A percentile compares a stretch with the other conserved stretches of the same genome.
Evolutionary conservation across 352 stramenopile genomes (phyloP).

Genomic region (Globisporangium nodosum): DNA sequence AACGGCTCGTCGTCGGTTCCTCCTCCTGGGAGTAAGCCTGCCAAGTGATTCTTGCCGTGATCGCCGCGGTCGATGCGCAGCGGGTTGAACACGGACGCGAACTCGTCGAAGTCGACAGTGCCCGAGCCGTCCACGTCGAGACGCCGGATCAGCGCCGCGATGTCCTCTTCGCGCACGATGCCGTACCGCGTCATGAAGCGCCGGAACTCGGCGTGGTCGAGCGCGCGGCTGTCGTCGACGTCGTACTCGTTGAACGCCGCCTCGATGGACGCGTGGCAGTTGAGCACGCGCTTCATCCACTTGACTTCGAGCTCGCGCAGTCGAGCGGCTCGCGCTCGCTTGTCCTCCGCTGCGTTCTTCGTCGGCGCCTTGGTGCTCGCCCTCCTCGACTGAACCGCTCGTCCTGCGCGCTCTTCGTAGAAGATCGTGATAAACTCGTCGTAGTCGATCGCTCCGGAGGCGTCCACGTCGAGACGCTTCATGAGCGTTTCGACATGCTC

Average conservation of each 20-base stretch:
- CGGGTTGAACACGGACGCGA: slow-evolving; percentile 52
- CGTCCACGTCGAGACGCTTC: slow-evolving; percentile 36
- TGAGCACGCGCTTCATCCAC: slow-evolving; percentile 55
- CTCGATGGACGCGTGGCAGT: slow-evolving; percentile 54
- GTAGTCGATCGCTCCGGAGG: slow-evolving; percentile 44
- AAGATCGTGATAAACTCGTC: slow-evolving; percentile 68
- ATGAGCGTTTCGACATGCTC: slow-evolving; percentile 42
- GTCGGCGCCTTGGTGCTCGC: background rate
- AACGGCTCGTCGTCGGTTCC: slow-evolving; percentile 26
- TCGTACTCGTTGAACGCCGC: slow-evolving; percentile 65
- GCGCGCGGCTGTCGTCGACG: slow-evolving; percentile 31
- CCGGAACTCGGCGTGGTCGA: slow-evolving; percentile 59
- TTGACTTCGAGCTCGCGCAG: slow-evolving; percentile 50
- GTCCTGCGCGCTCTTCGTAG: slow-evolving; percentile 21
- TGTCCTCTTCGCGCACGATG: slow-evolving; percentile 49
- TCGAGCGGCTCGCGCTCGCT: slow-evolving; percentile 20
- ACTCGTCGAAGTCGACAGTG: slow-evolving; percentile 50
- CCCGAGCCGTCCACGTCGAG: slow-evolving; percentile 47
- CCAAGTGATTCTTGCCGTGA: slow-evolving; percentile 1
- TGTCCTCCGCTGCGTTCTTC: slow-evolving; percentile 15
- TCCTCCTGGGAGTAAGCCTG: background rate
- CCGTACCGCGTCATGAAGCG: slow-evolving; percentile 72
- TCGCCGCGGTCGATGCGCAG: slow-evolving; percentile 19
- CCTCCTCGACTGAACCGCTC: background rate
- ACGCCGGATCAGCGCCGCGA: slow-evolving; percentile 34